phyloP scores from a whole-genome alignment of 495 filamentous ascomycete genomes.

The Talaromyces ruber region DNA sequence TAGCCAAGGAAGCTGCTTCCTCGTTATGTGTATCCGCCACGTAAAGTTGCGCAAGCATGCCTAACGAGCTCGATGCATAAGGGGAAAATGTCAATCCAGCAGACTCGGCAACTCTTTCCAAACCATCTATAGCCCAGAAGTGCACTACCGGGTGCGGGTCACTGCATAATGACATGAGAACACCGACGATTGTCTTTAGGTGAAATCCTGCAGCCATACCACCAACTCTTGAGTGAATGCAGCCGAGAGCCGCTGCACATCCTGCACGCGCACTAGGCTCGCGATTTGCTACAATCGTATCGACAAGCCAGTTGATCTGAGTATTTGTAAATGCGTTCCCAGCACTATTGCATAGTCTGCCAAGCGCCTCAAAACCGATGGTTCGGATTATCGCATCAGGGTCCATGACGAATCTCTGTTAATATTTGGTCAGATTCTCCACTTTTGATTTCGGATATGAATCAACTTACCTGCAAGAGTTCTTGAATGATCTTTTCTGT shows the following conservation, averaged over 20 bases:
- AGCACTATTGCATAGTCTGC: slow-evolving; percentile 78
- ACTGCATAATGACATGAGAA: slow-evolving; percentile 90
- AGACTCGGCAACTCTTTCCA: slow-evolving; percentile 83
- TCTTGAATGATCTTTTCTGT: slow-evolving; percentile 87
- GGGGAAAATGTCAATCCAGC: slow-evolving; percentile 86
- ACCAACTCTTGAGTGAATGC: slow-evolving; percentile 89
- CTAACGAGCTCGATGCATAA: slow-evolving; percentile 82
- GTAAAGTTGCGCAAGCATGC: slow-evolving; percentile 89
- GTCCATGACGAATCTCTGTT: slow-evolving; percentile 64
- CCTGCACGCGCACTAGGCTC: slow-evolving; percentile 90
- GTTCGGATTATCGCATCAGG: slow-evolving; percentile 78
- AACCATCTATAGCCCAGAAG: slow-evolving; percentile 86
- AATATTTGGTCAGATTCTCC: background rate
- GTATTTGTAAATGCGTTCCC: slow-evolving; percentile 83
- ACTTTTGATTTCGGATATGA: background rate
- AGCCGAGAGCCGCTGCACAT: slow-evolving; percentile 86
- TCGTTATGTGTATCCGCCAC: slow-evolving; percentile 83
- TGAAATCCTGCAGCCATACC: slow-evolving; percentile 98
- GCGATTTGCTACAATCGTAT: slow-evolving; percentile 85
- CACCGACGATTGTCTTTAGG: slow-evolving; percentile 88
- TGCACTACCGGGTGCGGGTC: slow-evolving; percentile 96
- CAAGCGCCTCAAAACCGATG: slow-evolving; percentile 80
- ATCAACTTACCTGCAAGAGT: slow-evolving; percentile 51
- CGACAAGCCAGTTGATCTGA: slow-evolving; percentile 85
- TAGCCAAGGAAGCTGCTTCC: slow-evolving; percentile 65